Percentiles rank a stretch among this genome's conserved stretches.
Evolutionary conservation across 148 eudicot species (phyloP).

Genomic region (Limonium bicolor): DNA sequence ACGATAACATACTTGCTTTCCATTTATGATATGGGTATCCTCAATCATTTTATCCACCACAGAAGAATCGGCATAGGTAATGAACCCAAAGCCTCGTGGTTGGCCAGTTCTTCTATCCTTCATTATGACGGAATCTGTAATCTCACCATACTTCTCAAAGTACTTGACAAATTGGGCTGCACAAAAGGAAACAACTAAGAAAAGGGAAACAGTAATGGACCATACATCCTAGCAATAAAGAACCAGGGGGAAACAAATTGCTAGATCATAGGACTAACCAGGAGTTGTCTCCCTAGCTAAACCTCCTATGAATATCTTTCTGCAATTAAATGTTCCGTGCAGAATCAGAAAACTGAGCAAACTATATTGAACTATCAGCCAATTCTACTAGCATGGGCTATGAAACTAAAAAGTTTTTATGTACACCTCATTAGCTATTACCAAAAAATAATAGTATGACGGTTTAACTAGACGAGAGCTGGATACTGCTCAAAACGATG

Average conservation of each 20-base stretch:
- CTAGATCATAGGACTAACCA: slow-evolving; percentile 29
- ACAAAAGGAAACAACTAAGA: slow-evolving; percentile 6
- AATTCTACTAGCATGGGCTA: slow-evolving; percentile 4
- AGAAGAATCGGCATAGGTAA: slow-evolving; percentile 46
- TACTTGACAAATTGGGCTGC: slow-evolving; percentile 51
- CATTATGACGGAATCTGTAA: slow-evolving; percentile 52
- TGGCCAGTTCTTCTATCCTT: slow-evolving; percentile 47
- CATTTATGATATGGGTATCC: slow-evolving; percentile 37
- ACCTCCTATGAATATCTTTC: slow-evolving; percentile 26
- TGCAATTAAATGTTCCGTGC: slow-evolving; percentile 19
- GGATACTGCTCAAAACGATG: no score
- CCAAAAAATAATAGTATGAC: no score
- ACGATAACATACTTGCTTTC: slow-evolving; percentile 34
- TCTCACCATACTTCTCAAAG: slow-evolving; percentile 47
- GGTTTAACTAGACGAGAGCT: no score
- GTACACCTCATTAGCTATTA: no score
- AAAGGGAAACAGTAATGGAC: neutral
- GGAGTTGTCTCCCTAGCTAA: slow-evolving; percentile 42
- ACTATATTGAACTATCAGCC: neutral
- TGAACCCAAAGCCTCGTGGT: slow-evolving; percentile 54
- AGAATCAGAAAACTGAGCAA: slow-evolving; percentile 5
- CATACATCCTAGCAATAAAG: neutral
- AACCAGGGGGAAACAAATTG: neutral
- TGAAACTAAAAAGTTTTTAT: slow-evolving; percentile 2
- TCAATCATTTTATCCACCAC: slow-evolving; percentile 43